Evolutionary conservation across 2,329 filamentous ascomycete genomes (phyloP).

Genomic region (Chaetomium olivaceum): DNA sequence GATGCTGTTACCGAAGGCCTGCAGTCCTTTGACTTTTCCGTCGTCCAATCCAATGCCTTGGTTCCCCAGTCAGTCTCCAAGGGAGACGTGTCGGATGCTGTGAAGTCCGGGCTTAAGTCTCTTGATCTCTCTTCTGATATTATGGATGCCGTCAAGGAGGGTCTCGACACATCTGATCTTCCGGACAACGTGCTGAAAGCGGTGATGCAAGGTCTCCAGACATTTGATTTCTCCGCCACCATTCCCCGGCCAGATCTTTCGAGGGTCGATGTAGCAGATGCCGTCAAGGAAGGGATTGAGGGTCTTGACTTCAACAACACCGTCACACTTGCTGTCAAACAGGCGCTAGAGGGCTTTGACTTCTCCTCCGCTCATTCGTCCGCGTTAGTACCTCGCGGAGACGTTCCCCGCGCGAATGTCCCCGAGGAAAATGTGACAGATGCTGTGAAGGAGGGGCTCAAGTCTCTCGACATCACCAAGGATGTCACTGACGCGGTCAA

Average conservation of each 20-base stretch:
- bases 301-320: constrained; percentile 26
- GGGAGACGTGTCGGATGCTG: constrained; percentile 31
- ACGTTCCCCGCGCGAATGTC: background rate
- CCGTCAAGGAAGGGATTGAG: constrained; percentile 32
- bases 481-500: constrained; percentile 25
- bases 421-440: constrained; percentile 25
- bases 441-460: constrained; percentile 31
- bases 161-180: constrained; percentile 33
- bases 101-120: constrained; percentile 33
- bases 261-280: constrained; percentile 30
- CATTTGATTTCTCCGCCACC: constrained; percentile 31
- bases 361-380: constrained; percentile 27
- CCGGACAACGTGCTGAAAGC: constrained; percentile 24
- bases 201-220: constrained; percentile 32
- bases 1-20: constrained; percentile 33
- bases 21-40: constrained; percentile 31
- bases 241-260: constrained; percentile 26
- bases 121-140: constrained; percentile 39
- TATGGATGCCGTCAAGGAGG: constrained; percentile 32
- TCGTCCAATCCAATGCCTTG: constrained; percentile 27
- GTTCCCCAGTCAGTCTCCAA: constrained; percentile 28
- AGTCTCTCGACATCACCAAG: constrained; percentile 36
- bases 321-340: constrained; percentile 23
- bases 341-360: constrained; percentile 33
- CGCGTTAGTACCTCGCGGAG: constrained; percentile 29